These are phyloP conservation scores for Funneliformis geosporum DNA, from an alignment of 192 early-diverging fungal genomes.

Conservation along the genomic window DNA sequence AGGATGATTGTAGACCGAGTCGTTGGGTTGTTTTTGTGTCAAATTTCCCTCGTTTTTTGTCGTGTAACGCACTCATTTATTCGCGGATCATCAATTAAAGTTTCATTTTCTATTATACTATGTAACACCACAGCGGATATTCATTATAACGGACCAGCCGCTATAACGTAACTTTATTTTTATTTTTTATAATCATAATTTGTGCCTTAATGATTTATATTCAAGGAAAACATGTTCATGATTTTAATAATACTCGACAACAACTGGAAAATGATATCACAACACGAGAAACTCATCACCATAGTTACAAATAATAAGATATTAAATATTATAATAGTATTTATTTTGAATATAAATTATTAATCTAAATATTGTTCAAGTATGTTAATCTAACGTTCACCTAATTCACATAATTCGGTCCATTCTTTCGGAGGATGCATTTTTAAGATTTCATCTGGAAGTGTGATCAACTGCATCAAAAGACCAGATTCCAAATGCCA, in stretches of 20 bases:
- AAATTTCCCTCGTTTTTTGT: too few species aligned
- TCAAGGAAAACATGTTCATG: slow-evolving; percentile 28
- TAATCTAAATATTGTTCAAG: slow-evolving; percentile 33
- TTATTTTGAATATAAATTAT: slow-evolving; percentile 35
- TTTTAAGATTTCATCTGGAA: slow-evolving; percentile 43
- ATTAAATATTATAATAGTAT: slow-evolving; percentile 31
- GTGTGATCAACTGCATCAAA: slow-evolving; percentile 46
- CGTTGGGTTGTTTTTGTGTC: too few species aligned
- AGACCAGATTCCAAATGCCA: slow-evolving; percentile 56
- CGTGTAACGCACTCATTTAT: too few species aligned
- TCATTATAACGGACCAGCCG: too few species aligned
- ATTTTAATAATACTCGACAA: slow-evolving; percentile 26
- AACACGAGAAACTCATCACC: slow-evolving; percentile 28
- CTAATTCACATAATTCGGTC: slow-evolving; percentile 40
- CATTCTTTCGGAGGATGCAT: slow-evolving; percentile 43
- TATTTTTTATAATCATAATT: slow-evolving; percentile 25
- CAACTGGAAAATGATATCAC: slow-evolving; percentile 29
- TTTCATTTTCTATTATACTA: too few species aligned
- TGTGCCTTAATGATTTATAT: slow-evolving; percentile 29
- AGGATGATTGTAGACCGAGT: too few species aligned
- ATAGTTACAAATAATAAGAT: slow-evolving; percentile 27
- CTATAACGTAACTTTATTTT: slow-evolving; percentile 24
- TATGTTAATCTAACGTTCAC: slow-evolving; percentile 34
- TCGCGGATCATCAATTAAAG: too few species aligned
- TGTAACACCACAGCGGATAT: too few species aligned